phyloP scores from a whole-genome alignment of 2,329 filamentous ascomycete species.

The Penicillium hordei region DNA sequence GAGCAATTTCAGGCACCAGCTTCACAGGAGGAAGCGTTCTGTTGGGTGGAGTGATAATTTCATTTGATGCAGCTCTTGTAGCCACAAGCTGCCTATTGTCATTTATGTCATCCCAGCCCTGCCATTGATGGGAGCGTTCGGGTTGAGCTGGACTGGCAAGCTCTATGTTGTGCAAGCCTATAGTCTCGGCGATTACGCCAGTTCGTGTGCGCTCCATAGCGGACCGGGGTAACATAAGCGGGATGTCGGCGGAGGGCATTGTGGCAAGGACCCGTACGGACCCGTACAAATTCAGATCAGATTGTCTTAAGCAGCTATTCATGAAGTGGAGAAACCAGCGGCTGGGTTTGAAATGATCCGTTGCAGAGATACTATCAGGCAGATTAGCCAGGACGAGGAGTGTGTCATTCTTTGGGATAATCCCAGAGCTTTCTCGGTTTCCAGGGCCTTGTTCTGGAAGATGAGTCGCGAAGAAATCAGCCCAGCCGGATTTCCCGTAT shows the following conservation, averaged over 20 bases:
- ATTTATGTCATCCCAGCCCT: slow-evolving; percentile 26
- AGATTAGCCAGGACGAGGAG: slow-evolving; percentile 73
- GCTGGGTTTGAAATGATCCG: slow-evolving; percentile 51
- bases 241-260: slow-evolving; percentile 62
- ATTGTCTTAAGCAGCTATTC: slow-evolving; percentile 57
- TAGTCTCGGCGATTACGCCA: slow-evolving; percentile 60
- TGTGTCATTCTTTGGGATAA: slow-evolving; percentile 63
- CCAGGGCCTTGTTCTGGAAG: slow-evolving; percentile 54
- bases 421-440: slow-evolving; percentile 35
- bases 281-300: slow-evolving; percentile 72
- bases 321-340: slow-evolving; percentile 57
- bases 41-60: slow-evolving; percentile 31
- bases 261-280: slow-evolving; percentile 77
- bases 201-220: slow-evolving; percentile 57
- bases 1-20: slow-evolving; percentile 25
- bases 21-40: slow-evolving; percentile 29
- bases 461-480: slow-evolving; percentile 40
- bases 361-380: slow-evolving; percentile 53
- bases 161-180: slow-evolving; percentile 48
- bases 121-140: slow-evolving; percentile 23
- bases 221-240: slow-evolving; percentile 59
- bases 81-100: slow-evolving; percentile 31
- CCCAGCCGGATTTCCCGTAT: slow-evolving; percentile 60
- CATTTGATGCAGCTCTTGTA: slow-evolving; percentile 29
- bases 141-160: slow-evolving; percentile 50